Percentiles rank a stretch among this genome's conserved stretches.
Conservation (phyloP, 1,284 basidiomycete genomes). For the Wolfiporia cocos region DNA sequence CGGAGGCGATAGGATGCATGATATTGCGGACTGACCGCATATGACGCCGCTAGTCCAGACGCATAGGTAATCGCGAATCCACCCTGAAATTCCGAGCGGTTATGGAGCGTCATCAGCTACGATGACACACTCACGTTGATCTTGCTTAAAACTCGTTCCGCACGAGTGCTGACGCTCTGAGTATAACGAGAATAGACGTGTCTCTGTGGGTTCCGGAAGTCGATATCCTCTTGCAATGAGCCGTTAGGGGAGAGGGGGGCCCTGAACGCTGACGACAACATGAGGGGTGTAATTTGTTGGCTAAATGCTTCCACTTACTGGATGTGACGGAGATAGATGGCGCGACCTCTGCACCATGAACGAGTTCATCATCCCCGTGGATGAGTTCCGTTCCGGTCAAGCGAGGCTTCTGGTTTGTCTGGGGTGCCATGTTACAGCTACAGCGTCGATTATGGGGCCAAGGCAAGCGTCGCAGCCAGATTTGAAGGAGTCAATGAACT, state of each 20-base stretch:
- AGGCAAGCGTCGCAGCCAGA: too few species aligned
- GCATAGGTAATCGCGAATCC: slow-evolving; percentile 70
- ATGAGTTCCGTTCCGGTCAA: slow-evolving; percentile 50
- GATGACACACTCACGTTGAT: slow-evolving; percentile 47
- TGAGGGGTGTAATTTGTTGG: not conserved
- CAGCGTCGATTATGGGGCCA: not conserved
- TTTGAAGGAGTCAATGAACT: too few species aligned
- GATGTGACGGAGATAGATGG: slow-evolving; percentile 64
- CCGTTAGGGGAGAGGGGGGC: slow-evolving; percentile 29
- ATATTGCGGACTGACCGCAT: slow-evolving; percentile 43
- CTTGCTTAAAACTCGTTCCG: slow-evolving; percentile 61
- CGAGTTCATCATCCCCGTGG: slow-evolving; percentile 46
- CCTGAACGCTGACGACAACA: slow-evolving; percentile 38
- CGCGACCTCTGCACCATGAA: slow-evolving; percentile 41
- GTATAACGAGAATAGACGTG: slow-evolving; percentile 74
- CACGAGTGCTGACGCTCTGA: slow-evolving; percentile 52
- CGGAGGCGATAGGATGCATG: not conserved
- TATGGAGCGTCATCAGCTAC: not conserved
- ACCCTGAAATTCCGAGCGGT: slow-evolving; percentile 33
- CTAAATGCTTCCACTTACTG: slow-evolving; percentile 37
- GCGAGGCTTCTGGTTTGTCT: slow-evolving; percentile 16
- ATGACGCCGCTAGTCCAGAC: slow-evolving; percentile 69
- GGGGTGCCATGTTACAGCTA: slow-evolving; percentile 19
- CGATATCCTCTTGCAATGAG: slow-evolving; percentile 26
- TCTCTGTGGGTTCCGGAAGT: slow-evolving; percentile 41